Conservation (phyloP, 805 yeast genomes). For the Saccharomycopsis schoenii region DNA sequence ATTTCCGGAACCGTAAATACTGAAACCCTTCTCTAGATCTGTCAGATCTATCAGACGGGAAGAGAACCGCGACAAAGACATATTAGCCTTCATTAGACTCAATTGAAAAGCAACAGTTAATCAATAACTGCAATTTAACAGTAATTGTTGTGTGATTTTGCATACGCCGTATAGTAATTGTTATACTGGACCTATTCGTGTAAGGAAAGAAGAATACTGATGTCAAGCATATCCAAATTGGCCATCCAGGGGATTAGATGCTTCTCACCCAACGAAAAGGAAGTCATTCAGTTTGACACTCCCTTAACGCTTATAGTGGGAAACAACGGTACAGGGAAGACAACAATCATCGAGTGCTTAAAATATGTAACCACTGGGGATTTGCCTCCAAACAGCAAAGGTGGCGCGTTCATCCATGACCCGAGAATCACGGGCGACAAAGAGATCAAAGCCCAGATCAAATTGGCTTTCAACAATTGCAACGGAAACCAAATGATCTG, state of each 20-base stretch:
- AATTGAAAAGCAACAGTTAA: too few species aligned
- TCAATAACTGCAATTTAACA: too few species aligned
- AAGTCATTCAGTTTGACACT: conserved; percentile 78
- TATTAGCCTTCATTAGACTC: too few species aligned
- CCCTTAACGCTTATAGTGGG: conserved; percentile 95
- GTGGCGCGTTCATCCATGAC: conserved; percentile 94
- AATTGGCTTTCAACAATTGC: conserved; percentile 69
- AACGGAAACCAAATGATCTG: conserved; percentile 73
- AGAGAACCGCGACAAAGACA: too few species aligned
- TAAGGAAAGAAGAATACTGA: not conserved
- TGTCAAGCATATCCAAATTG: conserved; percentile 28
- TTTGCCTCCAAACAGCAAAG: conserved; percentile 89
- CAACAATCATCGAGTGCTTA: conserved; percentile 90
- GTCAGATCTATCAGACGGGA: too few species aligned
- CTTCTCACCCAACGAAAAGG: conserved; percentile 75
- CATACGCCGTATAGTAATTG: too few species aligned
- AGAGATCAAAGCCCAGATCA: conserved; percentile 82
- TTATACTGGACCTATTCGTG: too few species aligned
- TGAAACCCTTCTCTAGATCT: too few species aligned
- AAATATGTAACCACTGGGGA: conserved; percentile 93
- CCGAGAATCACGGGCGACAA: conserved; percentile 71
- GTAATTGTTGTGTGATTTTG: too few species aligned
- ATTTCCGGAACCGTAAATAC: too few species aligned
- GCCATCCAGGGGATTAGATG: conserved; percentile 86
- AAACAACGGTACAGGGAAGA: conserved; percentile 92